Conservation (phyloP, 2,329 filamentous ascomycete species). For the Curvularia sp. region DNA sequence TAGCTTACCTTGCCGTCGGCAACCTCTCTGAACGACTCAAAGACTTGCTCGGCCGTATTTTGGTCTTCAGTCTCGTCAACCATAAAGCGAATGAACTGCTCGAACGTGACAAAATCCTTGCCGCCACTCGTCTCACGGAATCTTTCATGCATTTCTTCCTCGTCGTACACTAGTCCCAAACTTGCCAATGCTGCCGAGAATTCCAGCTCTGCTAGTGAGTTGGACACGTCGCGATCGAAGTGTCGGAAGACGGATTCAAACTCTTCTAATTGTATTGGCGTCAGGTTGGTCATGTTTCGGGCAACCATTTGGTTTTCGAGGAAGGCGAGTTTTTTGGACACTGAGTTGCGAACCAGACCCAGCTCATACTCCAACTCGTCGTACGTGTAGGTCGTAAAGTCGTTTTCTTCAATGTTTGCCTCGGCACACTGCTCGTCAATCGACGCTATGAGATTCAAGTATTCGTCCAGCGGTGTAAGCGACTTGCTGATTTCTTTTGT, state of each 20-base stretch:
- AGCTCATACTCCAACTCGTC: conserved; percentile 96
- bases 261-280: conserved; percentile 96
- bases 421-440: conserved; percentile 90
- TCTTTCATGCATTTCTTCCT: conserved; percentile 97
- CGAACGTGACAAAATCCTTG: conserved; percentile 85
- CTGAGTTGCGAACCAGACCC: conserved; percentile 85
- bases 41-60: conserved; percentile 97
- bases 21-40: conserved; percentile 96
- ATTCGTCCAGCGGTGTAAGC: conserved; percentile 86
- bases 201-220: conserved; percentile 89
- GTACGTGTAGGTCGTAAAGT: conserved; percentile 99
- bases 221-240: conserved; percentile 92
- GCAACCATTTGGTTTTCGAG: conserved; percentile 98
- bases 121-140: conserved; percentile 87
- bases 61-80: conserved; percentile 98
- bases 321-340: conserved; percentile 95
- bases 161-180: conserved; percentile 92
- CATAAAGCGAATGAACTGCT: conserved; percentile 99
- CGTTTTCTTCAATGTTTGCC: conserved; percentile 98
- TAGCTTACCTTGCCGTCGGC: conserved; percentile 83
- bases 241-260: conserved; percentile 98
- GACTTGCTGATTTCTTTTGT: conserved; percentile 85
- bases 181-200: conserved; percentile 96
- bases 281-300: conserved; percentile 97
- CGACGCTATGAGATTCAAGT: conserved; percentile 83